Percentiles rank a stretch among this genome's conserved stretches.
These are phyloP conservation scores for Sclerotinia spermophila DNA, from an alignment of 2,329 filamentous ascomycete species.

Conservation along the genomic window DNA sequence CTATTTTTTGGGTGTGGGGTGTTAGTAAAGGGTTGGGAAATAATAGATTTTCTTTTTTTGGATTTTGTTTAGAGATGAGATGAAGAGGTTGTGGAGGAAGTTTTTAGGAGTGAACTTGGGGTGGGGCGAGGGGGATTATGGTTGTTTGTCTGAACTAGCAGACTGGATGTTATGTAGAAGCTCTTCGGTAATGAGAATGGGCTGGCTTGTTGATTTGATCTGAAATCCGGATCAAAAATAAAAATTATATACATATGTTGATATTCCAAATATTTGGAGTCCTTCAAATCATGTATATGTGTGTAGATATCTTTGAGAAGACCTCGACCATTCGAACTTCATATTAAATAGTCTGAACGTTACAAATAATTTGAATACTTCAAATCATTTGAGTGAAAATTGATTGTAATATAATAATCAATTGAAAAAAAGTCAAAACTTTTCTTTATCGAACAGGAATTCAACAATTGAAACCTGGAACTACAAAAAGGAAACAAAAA, in stretches of 20 bases:
- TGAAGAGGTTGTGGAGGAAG: not conserved
- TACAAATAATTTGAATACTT: not conserved
- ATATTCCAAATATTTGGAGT: not conserved
- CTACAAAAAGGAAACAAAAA: not conserved
- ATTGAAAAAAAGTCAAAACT: not conserved
- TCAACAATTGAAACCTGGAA: not conserved
- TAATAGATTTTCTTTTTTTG: too few relatives aligned
- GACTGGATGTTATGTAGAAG: too few relatives aligned
- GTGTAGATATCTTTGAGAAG: not conserved
- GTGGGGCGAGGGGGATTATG: fast-evolving
- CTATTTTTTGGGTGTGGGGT: not conserved
- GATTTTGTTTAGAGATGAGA: not conserved
- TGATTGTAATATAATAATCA: not conserved
- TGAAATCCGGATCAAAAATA: too few relatives aligned
- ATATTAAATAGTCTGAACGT: not conserved
- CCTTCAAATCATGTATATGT: not conserved
- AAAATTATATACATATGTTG: too few relatives aligned
- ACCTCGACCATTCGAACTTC: not conserved
- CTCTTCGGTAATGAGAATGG: too few relatives aligned
- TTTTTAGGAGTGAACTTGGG: not conserved
- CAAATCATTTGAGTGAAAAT: not conserved
- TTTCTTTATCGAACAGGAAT: not conserved
- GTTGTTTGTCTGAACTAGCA: not conserved
- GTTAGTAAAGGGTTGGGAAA: not conserved
- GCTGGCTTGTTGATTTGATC: too few relatives aligned